Percentiles rank a stretch among this genome's conserved stretches.
Evolutionary conservation across 768 basidiomycete genomes (phyloP).

Genomic region (Tylopilus cervinicoccineus): DNA sequence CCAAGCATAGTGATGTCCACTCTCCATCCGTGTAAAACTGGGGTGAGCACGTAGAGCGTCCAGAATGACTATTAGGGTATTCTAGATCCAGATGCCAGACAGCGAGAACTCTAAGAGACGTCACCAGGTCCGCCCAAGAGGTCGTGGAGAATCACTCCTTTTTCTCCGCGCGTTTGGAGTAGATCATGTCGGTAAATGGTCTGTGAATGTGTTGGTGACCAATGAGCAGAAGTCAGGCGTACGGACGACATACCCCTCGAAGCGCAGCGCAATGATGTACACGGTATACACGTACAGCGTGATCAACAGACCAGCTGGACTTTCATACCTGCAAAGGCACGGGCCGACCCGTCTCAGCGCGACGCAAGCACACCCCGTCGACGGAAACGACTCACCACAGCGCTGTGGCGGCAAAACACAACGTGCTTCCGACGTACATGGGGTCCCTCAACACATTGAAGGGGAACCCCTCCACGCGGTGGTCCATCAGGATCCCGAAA

Average conservation of each 20-base stretch:
- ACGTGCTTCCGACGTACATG: slow-evolving; percentile 95
- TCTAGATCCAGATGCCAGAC: background rate
- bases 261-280: slow-evolving; percentile 79
- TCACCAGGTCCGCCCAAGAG: background rate
- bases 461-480: slow-evolving; percentile 92
- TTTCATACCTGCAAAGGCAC: slow-evolving; percentile 59
- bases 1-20: background rate
- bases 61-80: background rate
- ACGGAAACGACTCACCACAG: slow-evolving; percentile 62
- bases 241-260: slow-evolving; percentile 70
- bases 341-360: background rate
- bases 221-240: no score
- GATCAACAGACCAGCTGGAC: slow-evolving; percentile 80
- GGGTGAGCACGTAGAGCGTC: background rate
- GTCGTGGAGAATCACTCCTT: slow-evolving; percentile 9
- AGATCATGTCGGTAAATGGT: slow-evolving; percentile 83
- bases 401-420: slow-evolving; percentile 84
- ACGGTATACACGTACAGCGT: slow-evolving; percentile 78
- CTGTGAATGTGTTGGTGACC: slow-evolving; percentile 28
- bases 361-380: background rate
- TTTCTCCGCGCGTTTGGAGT: slow-evolving; percentile 45
- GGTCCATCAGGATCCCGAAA: slow-evolving; percentile 84
- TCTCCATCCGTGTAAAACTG: background rate
- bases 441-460: slow-evolving; percentile 92
- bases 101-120: background rate